Evolutionary conservation across 495 filamentous ascomycete genomes (phyloP).

Genomic region (Aspergillus affinis): DNA sequence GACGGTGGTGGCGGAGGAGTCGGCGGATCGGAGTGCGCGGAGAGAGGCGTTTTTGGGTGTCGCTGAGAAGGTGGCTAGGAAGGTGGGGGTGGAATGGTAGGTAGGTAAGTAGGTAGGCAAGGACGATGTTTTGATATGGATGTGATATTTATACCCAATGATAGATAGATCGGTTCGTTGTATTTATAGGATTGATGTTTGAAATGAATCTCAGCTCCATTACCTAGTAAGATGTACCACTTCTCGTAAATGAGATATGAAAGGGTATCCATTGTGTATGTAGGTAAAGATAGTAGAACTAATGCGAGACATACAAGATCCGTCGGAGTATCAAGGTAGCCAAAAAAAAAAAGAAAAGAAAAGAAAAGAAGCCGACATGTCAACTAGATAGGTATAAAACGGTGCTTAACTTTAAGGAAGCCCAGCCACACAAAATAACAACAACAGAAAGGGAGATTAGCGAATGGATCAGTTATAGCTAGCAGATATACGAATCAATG

Average conservation of each 20-base stretch:
- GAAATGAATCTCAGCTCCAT: too few species aligned
- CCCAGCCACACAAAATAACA: background rate
- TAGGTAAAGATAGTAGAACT: background rate
- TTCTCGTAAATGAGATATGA: background rate
- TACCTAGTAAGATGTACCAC: too few species aligned
- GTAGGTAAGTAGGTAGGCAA: background rate
- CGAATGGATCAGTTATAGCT: background rate
- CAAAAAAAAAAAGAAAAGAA: background rate
- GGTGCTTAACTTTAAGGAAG: background rate
- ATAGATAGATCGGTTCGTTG: too few species aligned
- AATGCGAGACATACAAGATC: background rate
- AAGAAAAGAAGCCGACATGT: too few species aligned
- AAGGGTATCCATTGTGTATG: background rate
- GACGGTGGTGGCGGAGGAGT: constrained; percentile 85
- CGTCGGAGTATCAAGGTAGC: background rate
- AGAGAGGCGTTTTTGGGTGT: constrained; percentile 70
- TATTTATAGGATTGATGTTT: too few species aligned
- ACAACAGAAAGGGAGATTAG: background rate
- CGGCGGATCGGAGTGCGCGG: constrained; percentile 67
- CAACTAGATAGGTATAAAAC: background rate
- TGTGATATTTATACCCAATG: background rate
- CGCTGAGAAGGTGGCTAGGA: constrained; percentile 59
- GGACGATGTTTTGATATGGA: background rate
- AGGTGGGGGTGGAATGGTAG: constrained; percentile 40
- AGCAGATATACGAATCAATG: background rate